Conservation (phyloP, 1,284 basidiomycete genomes). For the Flammula alnicola region DNA sequence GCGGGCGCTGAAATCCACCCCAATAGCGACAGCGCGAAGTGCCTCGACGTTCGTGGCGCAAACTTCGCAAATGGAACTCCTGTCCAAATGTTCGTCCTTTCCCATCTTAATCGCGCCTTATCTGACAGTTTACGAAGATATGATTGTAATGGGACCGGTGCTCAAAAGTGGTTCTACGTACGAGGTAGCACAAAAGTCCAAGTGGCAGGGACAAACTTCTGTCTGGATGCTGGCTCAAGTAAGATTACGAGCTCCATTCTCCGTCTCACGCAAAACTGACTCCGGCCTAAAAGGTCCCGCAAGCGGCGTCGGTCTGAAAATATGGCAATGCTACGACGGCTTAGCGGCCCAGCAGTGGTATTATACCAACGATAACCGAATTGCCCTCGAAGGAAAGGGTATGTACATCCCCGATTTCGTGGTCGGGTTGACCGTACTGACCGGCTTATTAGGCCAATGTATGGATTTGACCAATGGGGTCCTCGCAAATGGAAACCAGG, state of each 20-base stretch:
- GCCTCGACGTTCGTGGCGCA: conserved; percentile 33
- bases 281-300: conserved; percentile 16
- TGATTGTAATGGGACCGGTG: conserved; percentile 36
- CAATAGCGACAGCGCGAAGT: conserved; percentile 27
- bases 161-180: conserved; percentile 34
- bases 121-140: conserved; percentile 23
- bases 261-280: background rate
- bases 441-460: background rate
- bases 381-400: conserved; percentile 20
- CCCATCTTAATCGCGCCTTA: background rate
- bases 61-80: conserved; percentile 32
- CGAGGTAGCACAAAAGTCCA: conserved; percentile 26
- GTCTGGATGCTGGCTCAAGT: conserved; percentile 37
- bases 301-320: conserved; percentile 28
- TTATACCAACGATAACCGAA: too few species aligned
- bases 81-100: conserved; percentile 29
- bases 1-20: conserved; percentile 25
- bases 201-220: conserved; percentile 34
- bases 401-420: background rate
- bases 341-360: conserved; percentile 29
- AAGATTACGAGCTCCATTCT: conserved; percentile 4
- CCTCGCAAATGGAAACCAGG: conserved; percentile 21
- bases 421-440: background rate
- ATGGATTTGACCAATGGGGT: too few species aligned
- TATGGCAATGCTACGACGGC: conserved; percentile 29